A percentile compares a stretch with the other conserved stretches of the same genome.
Conservation (phyloP, 2,329 filamentous ascomycete genomes). For the Aspergillus terreus region DNA sequence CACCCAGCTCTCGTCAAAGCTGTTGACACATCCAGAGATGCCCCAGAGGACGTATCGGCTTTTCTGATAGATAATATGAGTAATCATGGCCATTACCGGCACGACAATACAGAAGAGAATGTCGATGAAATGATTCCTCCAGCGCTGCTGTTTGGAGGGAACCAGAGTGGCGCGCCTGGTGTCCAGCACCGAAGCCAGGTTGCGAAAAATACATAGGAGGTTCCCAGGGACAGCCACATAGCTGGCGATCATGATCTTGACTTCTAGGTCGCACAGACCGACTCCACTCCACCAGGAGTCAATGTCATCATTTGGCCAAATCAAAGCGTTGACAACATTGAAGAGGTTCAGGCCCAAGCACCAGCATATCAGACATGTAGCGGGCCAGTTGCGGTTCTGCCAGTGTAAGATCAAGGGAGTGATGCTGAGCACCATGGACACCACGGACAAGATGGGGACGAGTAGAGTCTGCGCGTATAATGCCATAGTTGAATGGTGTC, state of each 20-base stretch:
- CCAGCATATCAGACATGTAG: conserved; percentile 55
- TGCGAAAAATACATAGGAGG: conserved; percentile 57
- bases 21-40: conserved; percentile 57
- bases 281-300: conserved; percentile 55
- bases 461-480: conserved; percentile 1
- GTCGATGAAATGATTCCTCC: conserved; percentile 49
- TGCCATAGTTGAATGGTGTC: background rate
- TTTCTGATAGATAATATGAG: conserved; percentile 59
- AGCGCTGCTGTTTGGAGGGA: conserved; percentile 47
- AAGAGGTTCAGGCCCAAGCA: conserved; percentile 55
- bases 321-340: conserved; percentile 58
- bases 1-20: conserved; percentile 56
- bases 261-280: conserved; percentile 62
- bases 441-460: conserved; percentile 48
- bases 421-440: conserved; percentile 52
- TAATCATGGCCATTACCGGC: conserved; percentile 52
- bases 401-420: conserved; percentile 59
- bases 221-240: conserved; percentile 52
- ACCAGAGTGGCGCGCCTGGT: conserved; percentile 52
- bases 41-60: conserved; percentile 56
- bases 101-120: conserved; percentile 53
- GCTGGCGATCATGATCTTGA: conserved; percentile 54
- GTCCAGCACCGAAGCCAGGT: conserved; percentile 59
- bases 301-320: conserved; percentile 61
- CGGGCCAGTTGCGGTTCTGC: conserved; percentile 58